Percentiles rank a stretch among this genome's conserved stretches.
Conservation (phyloP, 2,329 filamentous ascomycete species). For the Clarireedia monteithiana region DNA sequence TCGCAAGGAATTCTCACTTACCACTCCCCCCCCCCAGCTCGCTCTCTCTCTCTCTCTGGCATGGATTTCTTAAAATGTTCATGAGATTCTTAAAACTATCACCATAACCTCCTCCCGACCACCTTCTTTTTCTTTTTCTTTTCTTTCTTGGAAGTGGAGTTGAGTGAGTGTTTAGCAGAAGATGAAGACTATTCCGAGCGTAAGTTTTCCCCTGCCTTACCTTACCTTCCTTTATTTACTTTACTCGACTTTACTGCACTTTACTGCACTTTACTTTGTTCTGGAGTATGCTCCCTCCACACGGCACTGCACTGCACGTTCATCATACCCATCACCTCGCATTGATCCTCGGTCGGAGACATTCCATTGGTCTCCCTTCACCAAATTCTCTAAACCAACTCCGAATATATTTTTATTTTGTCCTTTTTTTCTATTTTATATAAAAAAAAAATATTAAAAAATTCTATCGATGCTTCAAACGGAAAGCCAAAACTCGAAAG, state of each 20-base stretch:
- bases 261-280: not conserved
- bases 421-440: not conserved
- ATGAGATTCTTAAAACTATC: constrained; percentile 18
- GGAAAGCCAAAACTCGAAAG: constrained; percentile 2
- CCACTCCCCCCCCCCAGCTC: not conserved
- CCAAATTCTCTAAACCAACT: not conserved
- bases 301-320: not conserved
- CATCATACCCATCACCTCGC: not conserved
- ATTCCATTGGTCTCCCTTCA: constrained; percentile 4
- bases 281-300: not conserved
- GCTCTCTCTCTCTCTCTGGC: constrained; percentile 7
- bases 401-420: not conserved
- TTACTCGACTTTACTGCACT: not conserved
- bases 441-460: no score
- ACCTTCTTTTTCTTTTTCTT: constrained; percentile 20
- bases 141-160: constrained; percentile 1
- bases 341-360: not conserved
- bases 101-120: constrained; percentile 6
- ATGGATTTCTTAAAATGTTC: constrained; percentile 24
- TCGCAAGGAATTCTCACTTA: not conserved
- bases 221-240: not conserved
- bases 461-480: not conserved
- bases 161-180: not conserved
- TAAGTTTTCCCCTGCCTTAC: constrained; percentile 17
- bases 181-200: constrained; percentile 29